phyloP scores from a whole-genome alignment of 345 rosid species.

The Cochlearia excelsa region DNA sequence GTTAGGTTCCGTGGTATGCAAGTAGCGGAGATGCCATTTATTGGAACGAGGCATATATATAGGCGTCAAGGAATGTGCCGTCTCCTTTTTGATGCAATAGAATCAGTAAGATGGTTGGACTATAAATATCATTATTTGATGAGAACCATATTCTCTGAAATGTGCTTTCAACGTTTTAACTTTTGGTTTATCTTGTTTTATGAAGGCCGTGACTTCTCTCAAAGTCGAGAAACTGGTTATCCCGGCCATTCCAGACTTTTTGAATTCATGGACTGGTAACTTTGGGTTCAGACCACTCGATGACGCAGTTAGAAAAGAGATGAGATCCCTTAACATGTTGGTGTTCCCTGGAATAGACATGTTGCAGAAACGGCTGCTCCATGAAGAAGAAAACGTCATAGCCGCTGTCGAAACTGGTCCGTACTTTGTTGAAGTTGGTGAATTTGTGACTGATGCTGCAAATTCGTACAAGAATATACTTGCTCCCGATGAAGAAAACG shows the following conservation, averaged over 20 bases:
- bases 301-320: slow-evolving; percentile 32
- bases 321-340: slow-evolving; percentile 34
- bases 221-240: slow-evolving; percentile 40
- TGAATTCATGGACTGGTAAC: slow-evolving; percentile 37
- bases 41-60: slow-evolving; percentile 41
- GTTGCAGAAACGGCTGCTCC: slow-evolving; percentile 35
- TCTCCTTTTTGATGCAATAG: slow-evolving; percentile 37
- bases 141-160: not conserved
- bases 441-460: slow-evolving; percentile 15
- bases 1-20: slow-evolving; percentile 40
- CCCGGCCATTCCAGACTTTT: slow-evolving; percentile 40
- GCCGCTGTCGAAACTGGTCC: not conserved
- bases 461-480: slow-evolving; percentile 25
- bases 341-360: slow-evolving; percentile 36
- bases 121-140: slow-evolving; percentile 1
- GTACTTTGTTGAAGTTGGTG: slow-evolving; percentile 20
- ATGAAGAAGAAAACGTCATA: slow-evolving; percentile 15
- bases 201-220: slow-evolving; percentile 34
- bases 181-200: slow-evolving; percentile 11
- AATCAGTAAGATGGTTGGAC: slow-evolving; percentile 27
- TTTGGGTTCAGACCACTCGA: slow-evolving; percentile 34
- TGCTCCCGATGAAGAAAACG: slow-evolving; percentile 35
- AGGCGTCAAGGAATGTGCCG: slow-evolving; percentile 42
- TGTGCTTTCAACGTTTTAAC: slow-evolving; percentile 9
- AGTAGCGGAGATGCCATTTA: slow-evolving; percentile 42